Evolutionary conservation across 768 basidiomycete species (phyloP).

Genomic region (Leccinum variicolor): DNA sequence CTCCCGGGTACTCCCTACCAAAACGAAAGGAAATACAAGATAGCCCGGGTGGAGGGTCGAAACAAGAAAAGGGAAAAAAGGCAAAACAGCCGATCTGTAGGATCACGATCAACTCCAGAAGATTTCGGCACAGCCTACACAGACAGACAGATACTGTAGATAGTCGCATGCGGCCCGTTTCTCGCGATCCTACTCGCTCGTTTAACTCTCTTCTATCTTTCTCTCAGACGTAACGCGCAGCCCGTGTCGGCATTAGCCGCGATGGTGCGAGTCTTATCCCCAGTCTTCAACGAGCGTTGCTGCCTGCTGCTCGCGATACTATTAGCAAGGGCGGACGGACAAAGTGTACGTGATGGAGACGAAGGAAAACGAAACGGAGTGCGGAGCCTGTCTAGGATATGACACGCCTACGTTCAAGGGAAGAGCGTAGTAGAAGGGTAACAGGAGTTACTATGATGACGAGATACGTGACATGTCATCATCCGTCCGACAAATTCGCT

Average conservation of each 20-base stretch:
- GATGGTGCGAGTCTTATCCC: background rate
- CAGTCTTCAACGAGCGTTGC: background rate
- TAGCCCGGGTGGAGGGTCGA: background rate
- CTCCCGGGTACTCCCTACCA: background rate
- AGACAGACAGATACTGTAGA: background rate
- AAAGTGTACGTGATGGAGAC: background rate
- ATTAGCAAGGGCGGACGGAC: no score
- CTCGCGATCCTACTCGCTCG: conserved; percentile 3
- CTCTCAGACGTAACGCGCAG: background rate
- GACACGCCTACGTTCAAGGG: background rate
- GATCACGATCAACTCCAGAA: background rate
- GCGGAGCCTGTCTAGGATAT: background rate
- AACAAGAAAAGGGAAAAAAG: background rate
- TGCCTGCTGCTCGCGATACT: no score
- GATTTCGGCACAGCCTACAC: background rate
- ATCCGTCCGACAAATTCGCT: background rate
- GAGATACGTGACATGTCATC: background rate
- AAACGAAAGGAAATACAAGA: background rate
- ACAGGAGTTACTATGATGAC: background rate
- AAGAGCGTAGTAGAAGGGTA: no score
- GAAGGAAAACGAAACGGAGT: background rate
- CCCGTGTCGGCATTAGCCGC: background rate
- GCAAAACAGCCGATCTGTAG: background rate
- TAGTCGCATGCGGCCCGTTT: background rate
- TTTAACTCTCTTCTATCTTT: background rate